These are phyloP conservation scores for Quercus wislizeni DNA, from an alignment of 306 rosid genomes.

Conservation along the genomic window DNA sequence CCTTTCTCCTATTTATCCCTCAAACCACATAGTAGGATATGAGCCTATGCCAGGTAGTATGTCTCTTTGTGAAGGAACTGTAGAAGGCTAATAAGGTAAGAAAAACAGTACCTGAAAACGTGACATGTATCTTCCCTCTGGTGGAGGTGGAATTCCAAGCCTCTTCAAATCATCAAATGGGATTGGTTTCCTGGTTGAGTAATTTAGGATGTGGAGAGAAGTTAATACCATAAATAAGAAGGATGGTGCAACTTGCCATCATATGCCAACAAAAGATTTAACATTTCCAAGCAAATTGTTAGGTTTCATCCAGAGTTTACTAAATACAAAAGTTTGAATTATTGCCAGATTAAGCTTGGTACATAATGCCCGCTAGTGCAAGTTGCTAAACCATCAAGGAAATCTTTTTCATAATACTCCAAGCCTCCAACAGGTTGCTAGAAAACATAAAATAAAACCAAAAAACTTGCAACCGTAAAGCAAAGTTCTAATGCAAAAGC, in stretches of 20 bases:
- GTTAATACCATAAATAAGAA: not conserved
- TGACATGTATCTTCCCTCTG: slow-evolving; percentile 85
- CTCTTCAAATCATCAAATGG: slow-evolving; percentile 72
- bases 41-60: not conserved
- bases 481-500: not conserved
- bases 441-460: not conserved
- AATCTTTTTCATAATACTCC: not conserved
- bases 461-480: not conserved
- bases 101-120: slow-evolving; percentile 60
- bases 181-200: slow-evolving; percentile 60
- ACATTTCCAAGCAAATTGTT: not conserved
- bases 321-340: not conserved
- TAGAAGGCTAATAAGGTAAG: slow-evolving; percentile 2
- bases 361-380: not conserved
- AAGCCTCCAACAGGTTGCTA: not conserved
- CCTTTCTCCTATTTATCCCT: not conserved
- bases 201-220: slow-evolving; percentile 4
- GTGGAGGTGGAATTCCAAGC: slow-evolving; percentile 90
- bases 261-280: not conserved
- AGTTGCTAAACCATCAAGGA: not conserved
- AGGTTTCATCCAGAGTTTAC: not conserved
- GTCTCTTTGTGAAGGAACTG: not conserved
- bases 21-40: not conserved
- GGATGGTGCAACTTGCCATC: not conserved
- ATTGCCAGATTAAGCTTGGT: not conserved